Base-by-base conservation (phyloP, 495 filamentous ascomycete genomes). In the Pyrenula aspistea region DNA sequence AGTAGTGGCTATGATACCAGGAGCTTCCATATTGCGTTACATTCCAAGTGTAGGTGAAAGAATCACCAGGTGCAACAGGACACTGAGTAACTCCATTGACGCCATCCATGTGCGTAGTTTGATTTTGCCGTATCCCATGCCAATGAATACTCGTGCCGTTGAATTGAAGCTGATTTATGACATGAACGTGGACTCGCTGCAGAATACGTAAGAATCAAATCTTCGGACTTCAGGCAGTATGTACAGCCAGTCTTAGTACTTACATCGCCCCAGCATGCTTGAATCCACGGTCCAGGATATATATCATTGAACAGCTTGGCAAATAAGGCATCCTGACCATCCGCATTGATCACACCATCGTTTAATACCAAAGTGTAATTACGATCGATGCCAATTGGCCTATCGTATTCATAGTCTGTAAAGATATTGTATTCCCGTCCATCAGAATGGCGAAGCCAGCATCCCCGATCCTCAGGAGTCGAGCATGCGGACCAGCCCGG, bases 1-100 rank as follows among this genome's bases (percentile, higher is more conserved):
- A 72, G 60, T 77, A 82, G 61, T 86, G 83, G 24, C 69, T 74
- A 61, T 85, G 83, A 55, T 84, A 86, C 82, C 81, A 86, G 3
- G 75, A 70, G 0, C 76, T 77, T 1, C 83, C 84, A 59, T 86
- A 85, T 61, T 67, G 76, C 1, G 62, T 70, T 0, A 71, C 77
- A 22, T 67, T 64, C 54, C 77, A 83, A 23, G 60, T 73, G 60
- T 85, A 84, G 0, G 76, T 82, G 24, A 67, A 60, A 0, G 57
- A 49, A 0, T 62, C 53, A 0, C 63, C 65, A 2, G 68, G 67
- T 1, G 67, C 57, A 52, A 67, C 61, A 0, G 67, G 63, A 56
- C 68, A 70, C 55, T 70, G 63, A 0, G 68, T 67, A 11, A 72
- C 57, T 1, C 21, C 10, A 25, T 62, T 62, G 19, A 76, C 73